Base-by-base conservation (phyloP, 768 basidiomycete species). In the Dacryopinax primogenitus region DNA sequence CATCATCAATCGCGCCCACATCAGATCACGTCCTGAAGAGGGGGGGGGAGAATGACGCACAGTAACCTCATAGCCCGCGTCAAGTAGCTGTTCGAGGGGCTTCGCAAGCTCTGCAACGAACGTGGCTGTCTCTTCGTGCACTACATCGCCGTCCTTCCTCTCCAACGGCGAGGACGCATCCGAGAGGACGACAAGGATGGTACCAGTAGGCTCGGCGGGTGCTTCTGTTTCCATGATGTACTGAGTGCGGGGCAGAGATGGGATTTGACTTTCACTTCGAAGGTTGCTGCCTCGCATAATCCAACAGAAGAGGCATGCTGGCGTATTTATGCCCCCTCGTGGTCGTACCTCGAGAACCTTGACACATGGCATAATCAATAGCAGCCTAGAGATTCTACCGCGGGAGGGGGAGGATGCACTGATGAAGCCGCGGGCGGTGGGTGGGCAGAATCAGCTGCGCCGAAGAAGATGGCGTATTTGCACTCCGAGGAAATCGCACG, bases 51-150 rank as follows among this genome's bases (percentile, higher is more conserved):
- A n/a, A n/a, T n/a, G n/a, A n/a, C 51, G 51, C 30, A 58, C 51
- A 69, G 68, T 35, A 32, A 64, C 41, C 12, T 26, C 23, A 63
- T 70, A 71, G 28, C 71, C 72, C n/a, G 70, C 68, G 67, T 72
- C 71, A 32, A 73, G 67, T 16, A 73, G 65, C 62, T 69, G 63
- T 13, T 32, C 39, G 34, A 72, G 70, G 13, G 71, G 72, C 62
- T 70, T 70, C 2, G 71, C 69, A 33, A 73, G 70, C 68, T 72
- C 72, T 18, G 62, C 36, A 37, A 47, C 61, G 37, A 66, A 66
- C 13, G 61, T 39, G 11, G 36, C 62, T 7, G 61, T 15, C 33
- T 66, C 62, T 34, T 63, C 65, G 12, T 66, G 32, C 3, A 32
- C 35, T 23, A 47, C 41, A 1, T 28, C 39, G 65, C 62, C 65